Conservation (phyloP, 768 basidiomycete genomes). For the Suillus paluster region DNA sequence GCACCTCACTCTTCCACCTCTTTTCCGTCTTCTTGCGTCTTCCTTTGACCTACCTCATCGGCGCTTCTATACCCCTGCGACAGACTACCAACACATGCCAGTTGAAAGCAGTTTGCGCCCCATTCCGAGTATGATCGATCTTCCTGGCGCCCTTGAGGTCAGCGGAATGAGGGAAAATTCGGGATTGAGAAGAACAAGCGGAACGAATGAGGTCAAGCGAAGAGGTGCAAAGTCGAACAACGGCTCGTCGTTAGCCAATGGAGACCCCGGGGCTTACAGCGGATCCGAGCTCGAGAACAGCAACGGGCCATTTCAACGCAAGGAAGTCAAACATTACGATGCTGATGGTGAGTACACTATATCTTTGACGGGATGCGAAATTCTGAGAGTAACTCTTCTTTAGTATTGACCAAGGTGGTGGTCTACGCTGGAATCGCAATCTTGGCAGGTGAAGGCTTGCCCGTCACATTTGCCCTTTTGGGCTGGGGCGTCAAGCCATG, state of each 20-base stretch:
- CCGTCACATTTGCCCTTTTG: conserved; percentile 67
- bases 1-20: conserved; percentile 78
- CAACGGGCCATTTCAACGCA: conserved; percentile 1
- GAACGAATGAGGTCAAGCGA: conserved; percentile 30
- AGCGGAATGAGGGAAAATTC: conserved; percentile 49
- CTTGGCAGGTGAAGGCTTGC: conserved; percentile 63
- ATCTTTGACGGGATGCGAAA: conserved; percentile 4
- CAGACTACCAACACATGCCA: conserved; percentile 79
- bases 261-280: conserved; percentile 18
- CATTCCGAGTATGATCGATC: conserved; percentile 86
- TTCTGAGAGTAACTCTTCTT: conserved; percentile 8
- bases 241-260: conserved; percentile 14
- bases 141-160: conserved; percentile 51
- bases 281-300: conserved; percentile 39
- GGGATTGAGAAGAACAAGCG: conserved; percentile 43
- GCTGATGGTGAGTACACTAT: conserved; percentile 69
- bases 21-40: conserved; percentile 76
- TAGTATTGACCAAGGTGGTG: conserved; percentile 88
- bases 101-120: conserved; percentile 63
- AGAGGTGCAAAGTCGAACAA: conserved; percentile 23
- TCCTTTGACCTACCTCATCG: conserved; percentile 78
- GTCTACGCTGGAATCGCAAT: conserved; percentile 89
- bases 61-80: conserved; percentile 89
- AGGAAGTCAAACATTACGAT: conserved; percentile 73
- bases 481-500: conserved; percentile 66